Percentiles rank a stretch among this genome's conserved stretches.
These are phyloP conservation scores for Kazachstania sp. DNA, from an alignment of 1,139 yeast genomes.

Conservation along the genomic window DNA sequence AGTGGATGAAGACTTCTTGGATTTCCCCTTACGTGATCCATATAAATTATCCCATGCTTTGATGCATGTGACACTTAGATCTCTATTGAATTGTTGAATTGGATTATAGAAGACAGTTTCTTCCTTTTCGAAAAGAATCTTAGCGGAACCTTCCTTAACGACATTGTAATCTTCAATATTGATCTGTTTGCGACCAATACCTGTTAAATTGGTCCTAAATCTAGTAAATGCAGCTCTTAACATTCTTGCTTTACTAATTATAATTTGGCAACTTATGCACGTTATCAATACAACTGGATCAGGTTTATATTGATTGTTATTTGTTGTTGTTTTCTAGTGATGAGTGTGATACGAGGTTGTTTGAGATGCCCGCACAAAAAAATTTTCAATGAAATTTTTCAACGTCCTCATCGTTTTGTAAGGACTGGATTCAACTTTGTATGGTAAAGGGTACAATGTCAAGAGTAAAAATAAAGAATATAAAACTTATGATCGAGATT, in stretches of 20 bases:
- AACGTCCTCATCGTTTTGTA: no score
- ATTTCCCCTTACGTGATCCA: slow-evolving; percentile 7
- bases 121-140: slow-evolving; percentile 66
- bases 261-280: no score
- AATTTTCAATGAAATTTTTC: no score
- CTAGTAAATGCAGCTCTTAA: slow-evolving; percentile 24
- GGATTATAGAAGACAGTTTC: slow-evolving; percentile 88
- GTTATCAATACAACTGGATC: no score
- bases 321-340: no score
- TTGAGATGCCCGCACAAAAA: no score
- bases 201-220: slow-evolving; percentile 13
- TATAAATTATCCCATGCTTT: slow-evolving; percentile 72
- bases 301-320: no score
- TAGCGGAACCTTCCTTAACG: slow-evolving; percentile 74
- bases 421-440: no score
- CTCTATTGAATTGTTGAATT: slow-evolving; percentile 93
- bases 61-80: slow-evolving; percentile 75
- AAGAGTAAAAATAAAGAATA: no score
- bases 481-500: no score
- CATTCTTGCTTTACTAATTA: slow-evolving; percentile 18
- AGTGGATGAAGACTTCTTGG: neutral
- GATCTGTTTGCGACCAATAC: slow-evolving; percentile 9
- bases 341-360: no score
- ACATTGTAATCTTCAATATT: slow-evolving; percentile 35
- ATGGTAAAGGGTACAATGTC: no score